phyloP scores from a whole-genome alignment of 176 grass and related monocot species.

The Chloris gayana region DNA sequence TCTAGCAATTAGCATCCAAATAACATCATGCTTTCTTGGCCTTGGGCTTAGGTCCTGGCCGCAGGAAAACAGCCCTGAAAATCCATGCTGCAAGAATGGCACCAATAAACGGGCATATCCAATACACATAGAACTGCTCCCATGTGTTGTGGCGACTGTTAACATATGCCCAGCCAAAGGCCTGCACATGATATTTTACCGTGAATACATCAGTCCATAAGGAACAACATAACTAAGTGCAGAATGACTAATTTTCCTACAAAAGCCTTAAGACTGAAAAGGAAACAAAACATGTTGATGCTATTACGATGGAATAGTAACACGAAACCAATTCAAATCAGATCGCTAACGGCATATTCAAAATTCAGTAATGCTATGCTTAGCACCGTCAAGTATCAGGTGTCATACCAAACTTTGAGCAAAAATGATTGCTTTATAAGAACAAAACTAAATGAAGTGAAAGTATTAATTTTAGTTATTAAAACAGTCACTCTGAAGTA shows the following conservation, averaged over 20 bases:
- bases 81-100: slow-evolving; percentile 76
- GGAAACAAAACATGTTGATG: background rate
- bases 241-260: background rate
- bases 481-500: background rate
- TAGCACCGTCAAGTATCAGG: background rate
- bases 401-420: background rate
- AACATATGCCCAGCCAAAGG: slow-evolving; percentile 97
- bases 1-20: background rate
- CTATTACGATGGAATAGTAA: background rate
- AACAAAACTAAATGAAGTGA: background rate
- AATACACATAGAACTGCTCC: slow-evolving; percentile 99
- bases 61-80: slow-evolving; percentile 63
- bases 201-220: background rate
- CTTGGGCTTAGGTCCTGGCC: slow-evolving; percentile 48
- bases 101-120: slow-evolving; percentile 95
- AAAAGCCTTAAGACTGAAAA: background rate
- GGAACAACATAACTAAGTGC: background rate
- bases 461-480: background rate
- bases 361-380: background rate
- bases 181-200: slow-evolving; percentile 46
- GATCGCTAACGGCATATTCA: background rate
- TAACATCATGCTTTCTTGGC: slow-evolving; percentile 65
- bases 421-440: background rate
- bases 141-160: slow-evolving; percentile 83
- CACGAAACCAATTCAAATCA: background rate